Evolutionary conservation across 768 basidiomycete species (phyloP), one percentile per base, ranked within the genome.

Genomic region (Mycena floridula): DNA sequence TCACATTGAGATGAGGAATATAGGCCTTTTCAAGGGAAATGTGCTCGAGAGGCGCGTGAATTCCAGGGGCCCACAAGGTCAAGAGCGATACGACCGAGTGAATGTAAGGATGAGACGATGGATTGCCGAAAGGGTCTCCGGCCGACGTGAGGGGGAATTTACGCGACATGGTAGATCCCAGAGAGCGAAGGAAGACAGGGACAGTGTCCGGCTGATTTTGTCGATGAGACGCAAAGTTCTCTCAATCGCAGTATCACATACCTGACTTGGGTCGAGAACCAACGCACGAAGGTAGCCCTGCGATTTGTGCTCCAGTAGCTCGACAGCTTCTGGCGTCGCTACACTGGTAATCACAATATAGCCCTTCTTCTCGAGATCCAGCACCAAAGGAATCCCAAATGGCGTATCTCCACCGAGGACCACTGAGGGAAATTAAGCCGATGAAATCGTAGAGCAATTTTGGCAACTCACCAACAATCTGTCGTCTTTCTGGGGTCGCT

Each of bases 291-390:
- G 77, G 60, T 78, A 91, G 22, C 92, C 92, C 50, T 82, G 71
- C 21, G 79, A 76, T 48, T 69, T 66, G 26, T 66, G 68, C 59
- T 94, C 89, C 37, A 93, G 64, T 13, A 63, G 65, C 13, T 74
- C 69, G 26, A 79, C 80, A n/a, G 77, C 77, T 43, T 82, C 81
- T 0, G 82, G 75, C 5, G 75, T 79, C 1, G 80, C 67, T 15
- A 91, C 90, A 48, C 85, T 92, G 4, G 82, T 71, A 50, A 94
- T 80, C 27, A 94, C 83, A 53, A 92, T 85, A 55, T 85, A 93
- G 0, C 88, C 90, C 48, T 81, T 77, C 55, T 69, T 73, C 64
- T 91, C 88, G 37, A 94, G 69, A 43, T 83, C 82, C 37, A 76
- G 55, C 43, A 92, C 81, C 32, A 93, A 62, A 7, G 86, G 79